Evolutionary conservation across 352 stramenopile species (phyloP), one percentile per base, ranked within the genome.

Genomic region (Globisporangium viniferum): DNA sequence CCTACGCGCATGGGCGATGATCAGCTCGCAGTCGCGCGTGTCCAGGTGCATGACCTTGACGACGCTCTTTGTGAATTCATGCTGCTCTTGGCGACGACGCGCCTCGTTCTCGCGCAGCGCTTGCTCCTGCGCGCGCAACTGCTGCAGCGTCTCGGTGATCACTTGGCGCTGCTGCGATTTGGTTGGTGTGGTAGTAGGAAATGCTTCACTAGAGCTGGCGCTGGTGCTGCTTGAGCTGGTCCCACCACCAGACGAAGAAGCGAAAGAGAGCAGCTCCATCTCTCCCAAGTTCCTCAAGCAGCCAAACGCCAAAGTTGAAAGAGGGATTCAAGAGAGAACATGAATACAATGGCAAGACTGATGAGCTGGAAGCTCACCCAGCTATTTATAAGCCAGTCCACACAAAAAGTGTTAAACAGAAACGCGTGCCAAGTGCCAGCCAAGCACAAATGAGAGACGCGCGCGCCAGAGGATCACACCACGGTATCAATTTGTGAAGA

Each of bases 1-100:
- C 68, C 20, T 62, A 90, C 80, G 73, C 24, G 77, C 72, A 35
- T 88, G 78, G 1, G 48, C 36, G 5, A 59, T 69, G 41, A 88
- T 68, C 51, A 64, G 70, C 22, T 41, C 44, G 48, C 75, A 68
- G 66, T 88, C 78, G 1, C 61, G 62, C 15, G 73, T 75, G 35
- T 88, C 78, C n/a, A 88, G 63, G 24, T 86, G 79, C 72, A 80
- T 77, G 59, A 90, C 56, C 12, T 80, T 74, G 59, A 86, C 66
- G 29, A 89, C 57, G 57, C 77, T 81, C n/a, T 78, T 78, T 59
- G 80, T 90, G 49, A 61, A 69, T 3, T 83, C 69, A 20, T 71
- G 66, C 63, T 86, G 73, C 12, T 35, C 54, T 14, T 77, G 70
- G 9, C 62, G 71, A n/a, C 55, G 57, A 15, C 67, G 68, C 2